These are phyloP conservation scores for Lichtheimia hyalospora DNA, from an alignment of 371 early-diverging fungal species.

Conservation along the genomic window DNA sequence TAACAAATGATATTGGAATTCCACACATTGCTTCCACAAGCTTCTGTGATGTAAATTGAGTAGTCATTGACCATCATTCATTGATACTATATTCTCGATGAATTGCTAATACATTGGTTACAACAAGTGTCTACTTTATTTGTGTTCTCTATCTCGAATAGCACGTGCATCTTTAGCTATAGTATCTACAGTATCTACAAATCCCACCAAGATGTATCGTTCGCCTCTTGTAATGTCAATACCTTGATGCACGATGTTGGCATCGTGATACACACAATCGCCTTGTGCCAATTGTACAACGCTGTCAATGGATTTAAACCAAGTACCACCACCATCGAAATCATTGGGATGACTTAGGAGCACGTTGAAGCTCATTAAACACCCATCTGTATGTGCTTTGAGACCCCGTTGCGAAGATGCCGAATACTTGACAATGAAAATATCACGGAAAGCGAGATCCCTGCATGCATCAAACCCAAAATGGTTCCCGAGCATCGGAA, in stretches of 20 bases:
- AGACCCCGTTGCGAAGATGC: conserved; percentile 47
- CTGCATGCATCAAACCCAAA: conserved; percentile 33
- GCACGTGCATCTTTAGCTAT: conserved; percentile 24
- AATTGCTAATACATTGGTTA: too few species aligned
- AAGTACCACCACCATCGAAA: conserved; percentile 66
- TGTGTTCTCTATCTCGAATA: neutral
- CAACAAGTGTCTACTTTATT: neutral
- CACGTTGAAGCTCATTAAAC: conserved; percentile 57
- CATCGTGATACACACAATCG: conserved; percentile 55
- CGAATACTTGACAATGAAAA: conserved; percentile 56
- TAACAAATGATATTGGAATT: too few species aligned
- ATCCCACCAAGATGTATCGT: conserved; percentile 55
- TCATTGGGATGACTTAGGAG: conserved; percentile 50
- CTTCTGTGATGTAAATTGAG: too few species aligned
- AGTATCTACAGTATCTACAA: conserved; percentile 57
- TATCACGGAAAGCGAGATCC: conserved; percentile 55
- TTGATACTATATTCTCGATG: too few species aligned
- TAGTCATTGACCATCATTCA: too few species aligned
- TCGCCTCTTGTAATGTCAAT: conserved; percentile 44
- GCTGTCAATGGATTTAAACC: conserved; percentile 33
- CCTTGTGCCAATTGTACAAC: conserved; percentile 40
- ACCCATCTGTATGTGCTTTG: conserved; percentile 58
- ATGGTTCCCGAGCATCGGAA: conserved; percentile 19
- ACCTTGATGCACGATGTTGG: conserved; percentile 50
- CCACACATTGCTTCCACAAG: too few species aligned